Evolutionary conservation across 2,329 filamentous ascomycete genomes (phyloP).

Genomic region (Chaetomiaceae sp.): DNA sequence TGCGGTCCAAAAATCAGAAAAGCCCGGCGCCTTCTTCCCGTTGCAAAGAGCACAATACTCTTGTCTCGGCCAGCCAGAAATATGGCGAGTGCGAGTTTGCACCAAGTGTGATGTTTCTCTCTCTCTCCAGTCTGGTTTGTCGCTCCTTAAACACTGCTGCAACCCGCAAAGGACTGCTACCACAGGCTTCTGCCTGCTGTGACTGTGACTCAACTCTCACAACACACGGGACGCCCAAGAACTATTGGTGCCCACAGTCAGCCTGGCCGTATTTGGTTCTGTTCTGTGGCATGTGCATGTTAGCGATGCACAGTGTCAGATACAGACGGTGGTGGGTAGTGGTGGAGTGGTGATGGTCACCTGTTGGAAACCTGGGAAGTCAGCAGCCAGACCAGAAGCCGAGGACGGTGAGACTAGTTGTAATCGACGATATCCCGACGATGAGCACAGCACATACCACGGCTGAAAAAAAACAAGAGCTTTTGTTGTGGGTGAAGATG

Average conservation of each 20-base stretch:
- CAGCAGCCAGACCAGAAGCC: neutral
- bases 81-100: neutral
- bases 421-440: too few relatives aligned
- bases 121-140: neutral
- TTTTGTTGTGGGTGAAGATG: too few relatives aligned
- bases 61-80: neutral
- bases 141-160: too few relatives aligned
- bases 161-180: neutral
- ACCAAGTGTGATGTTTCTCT: neutral
- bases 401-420: neutral
- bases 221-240: too few relatives aligned
- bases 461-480: too few relatives aligned
- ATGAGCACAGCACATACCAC: neutral
- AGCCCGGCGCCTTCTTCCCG: neutral
- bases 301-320: conserved; percentile 9
- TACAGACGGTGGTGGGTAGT: too few relatives aligned
- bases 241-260: too few relatives aligned
- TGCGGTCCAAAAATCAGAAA: neutral
- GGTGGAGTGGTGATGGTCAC: neutral
- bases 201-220: neutral
- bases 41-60: neutral
- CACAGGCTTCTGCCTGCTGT: neutral
- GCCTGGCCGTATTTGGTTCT: neutral
- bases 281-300: conserved; percentile 11
- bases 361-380: neutral